Percentiles rank a stretch among this genome's conserved stretches.
phyloP scores from a whole-genome alignment of 2,329 filamentous ascomycete species.

The Annulohypoxylon truncatum region DNA sequence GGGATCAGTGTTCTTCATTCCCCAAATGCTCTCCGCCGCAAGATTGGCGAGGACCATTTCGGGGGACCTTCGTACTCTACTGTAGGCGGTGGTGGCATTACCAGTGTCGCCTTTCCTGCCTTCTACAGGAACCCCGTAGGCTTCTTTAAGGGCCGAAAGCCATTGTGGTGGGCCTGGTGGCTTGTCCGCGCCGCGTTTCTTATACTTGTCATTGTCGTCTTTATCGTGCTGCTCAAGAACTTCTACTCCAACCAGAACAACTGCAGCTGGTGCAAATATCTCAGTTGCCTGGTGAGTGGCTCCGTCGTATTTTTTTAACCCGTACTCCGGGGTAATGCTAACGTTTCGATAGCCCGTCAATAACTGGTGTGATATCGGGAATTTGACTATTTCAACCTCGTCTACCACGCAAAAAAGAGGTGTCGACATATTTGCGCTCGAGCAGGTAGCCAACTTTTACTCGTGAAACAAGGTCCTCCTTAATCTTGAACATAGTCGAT shows the following conservation, averaged over 20 bases:
- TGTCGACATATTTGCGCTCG: conserved; percentile 35
- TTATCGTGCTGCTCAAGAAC: conserved; percentile 88
- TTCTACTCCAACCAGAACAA: conserved; percentile 84
- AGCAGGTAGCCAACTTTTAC: conserved; percentile 36
- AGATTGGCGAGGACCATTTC: conserved; percentile 72
- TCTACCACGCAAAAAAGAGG: conserved; percentile 33
- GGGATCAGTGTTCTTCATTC: conserved; percentile 91
- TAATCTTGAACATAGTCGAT: conserved; percentile 7
- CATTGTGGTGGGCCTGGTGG: conserved; percentile 99
- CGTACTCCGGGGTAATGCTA: background rate
- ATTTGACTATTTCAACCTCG: conserved; percentile 41
- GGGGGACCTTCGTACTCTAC: conserved; percentile 72
- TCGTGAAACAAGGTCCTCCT: conserved; percentile 2
- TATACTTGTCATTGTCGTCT: conserved; percentile 83
- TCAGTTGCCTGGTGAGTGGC: conserved; percentile 87
- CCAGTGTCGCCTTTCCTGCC: conserved; percentile 60
- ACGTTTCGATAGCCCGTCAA: conserved; percentile 46
- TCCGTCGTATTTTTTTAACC: background rate
- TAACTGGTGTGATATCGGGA: conserved; percentile 50
- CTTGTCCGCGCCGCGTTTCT: conserved; percentile 82
- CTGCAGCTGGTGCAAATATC: conserved; percentile 93
- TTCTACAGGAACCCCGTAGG: conserved; percentile 73
- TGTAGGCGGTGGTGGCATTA: conserved; percentile 63
- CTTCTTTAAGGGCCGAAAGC: conserved; percentile 93
- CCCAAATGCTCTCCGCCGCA: conserved; percentile 80